These are phyloP conservation scores for Malus sylvestris DNA, from an alignment of 306 rosid genomes.

Conservation along the genomic window DNA sequence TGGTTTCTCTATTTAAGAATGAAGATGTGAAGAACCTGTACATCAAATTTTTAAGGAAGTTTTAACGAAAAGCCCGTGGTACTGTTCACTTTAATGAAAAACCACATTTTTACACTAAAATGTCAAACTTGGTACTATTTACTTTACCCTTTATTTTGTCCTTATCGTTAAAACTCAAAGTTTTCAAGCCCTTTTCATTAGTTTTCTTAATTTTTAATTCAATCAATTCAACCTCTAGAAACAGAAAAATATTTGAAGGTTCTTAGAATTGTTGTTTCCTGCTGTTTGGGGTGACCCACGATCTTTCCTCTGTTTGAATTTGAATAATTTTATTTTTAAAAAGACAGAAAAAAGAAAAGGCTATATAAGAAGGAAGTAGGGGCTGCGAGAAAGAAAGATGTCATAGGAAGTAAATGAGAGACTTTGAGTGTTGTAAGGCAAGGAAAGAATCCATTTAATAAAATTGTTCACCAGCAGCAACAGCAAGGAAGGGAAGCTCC, in stretches of 20 bases:
- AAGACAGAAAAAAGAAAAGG: background rate
- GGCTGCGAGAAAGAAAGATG: conserved; percentile 20
- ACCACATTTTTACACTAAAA: too few relatives aligned
- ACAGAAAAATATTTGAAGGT: background rate
- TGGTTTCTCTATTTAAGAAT: background rate
- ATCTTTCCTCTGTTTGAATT: conserved; percentile 38
- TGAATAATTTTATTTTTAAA: too few relatives aligned
- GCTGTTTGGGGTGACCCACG: conserved; percentile 29
- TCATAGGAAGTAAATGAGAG: conserved; percentile 26
- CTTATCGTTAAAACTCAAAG: too few relatives aligned
- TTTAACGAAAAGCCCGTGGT: too few relatives aligned
- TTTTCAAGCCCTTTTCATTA: too few relatives aligned
- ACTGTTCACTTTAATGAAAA: too few relatives aligned
- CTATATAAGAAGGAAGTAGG: conserved; percentile 41
- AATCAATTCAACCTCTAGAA: background rate
- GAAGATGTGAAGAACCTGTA: background rate
- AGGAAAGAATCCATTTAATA: conserved; percentile 43
- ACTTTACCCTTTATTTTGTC: too few relatives aligned
- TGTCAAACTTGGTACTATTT: too few relatives aligned
- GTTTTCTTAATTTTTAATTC: background rate
- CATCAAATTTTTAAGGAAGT: background rate
- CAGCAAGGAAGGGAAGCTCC: background rate
- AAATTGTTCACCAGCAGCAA: conserved; percentile 11
- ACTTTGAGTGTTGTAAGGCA: conserved; percentile 36
- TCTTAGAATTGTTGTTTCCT: conserved; percentile 12